Percentiles rank a stretch among this genome's conserved stretches.
These are phyloP conservation scores for Flaveria brownii DNA, from an alignment of 129 eudicot species.

Conservation along the genomic window DNA sequence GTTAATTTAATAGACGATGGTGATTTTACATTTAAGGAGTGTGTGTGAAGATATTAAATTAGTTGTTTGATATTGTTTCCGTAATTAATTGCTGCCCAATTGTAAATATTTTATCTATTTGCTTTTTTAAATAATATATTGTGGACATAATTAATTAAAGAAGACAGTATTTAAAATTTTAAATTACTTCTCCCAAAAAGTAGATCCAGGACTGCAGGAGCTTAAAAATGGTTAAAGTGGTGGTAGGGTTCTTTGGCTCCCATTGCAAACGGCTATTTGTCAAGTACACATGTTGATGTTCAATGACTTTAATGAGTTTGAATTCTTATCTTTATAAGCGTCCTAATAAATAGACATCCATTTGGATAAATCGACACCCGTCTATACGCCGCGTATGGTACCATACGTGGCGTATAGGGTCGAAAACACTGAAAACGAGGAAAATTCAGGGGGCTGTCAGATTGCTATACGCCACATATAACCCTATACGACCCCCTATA, in stretches of 20 bases:
- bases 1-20: neutral
- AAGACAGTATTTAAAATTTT: constrained; percentile 17
- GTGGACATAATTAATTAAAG: constrained; percentile 9
- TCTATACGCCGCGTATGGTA: too few species aligned
- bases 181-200: constrained; percentile 25
- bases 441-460: too few species aligned
- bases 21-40: constrained; percentile 25
- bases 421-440: too few species aligned
- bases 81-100: neutral
- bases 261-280: constrained; percentile 36
- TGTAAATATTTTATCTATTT: neutral
- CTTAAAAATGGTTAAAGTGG: constrained; percentile 20
- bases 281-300: constrained; percentile 1
- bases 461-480: too few species aligned
- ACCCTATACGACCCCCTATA: too few species aligned
- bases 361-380: too few species aligned
- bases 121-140: neutral
- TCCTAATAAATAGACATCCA: too few species aligned
- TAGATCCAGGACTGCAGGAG: constrained; percentile 23
- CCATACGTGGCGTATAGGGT: too few species aligned
- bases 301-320: neutral
- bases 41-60: constrained; percentile 14
- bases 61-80: constrained; percentile 26
- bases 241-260: constrained; percentile 28
- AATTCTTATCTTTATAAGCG: neutral